phyloP scores from a whole-genome alignment of 768 basidiomycete genomes.

The Suillus cothurnatus region DNA sequence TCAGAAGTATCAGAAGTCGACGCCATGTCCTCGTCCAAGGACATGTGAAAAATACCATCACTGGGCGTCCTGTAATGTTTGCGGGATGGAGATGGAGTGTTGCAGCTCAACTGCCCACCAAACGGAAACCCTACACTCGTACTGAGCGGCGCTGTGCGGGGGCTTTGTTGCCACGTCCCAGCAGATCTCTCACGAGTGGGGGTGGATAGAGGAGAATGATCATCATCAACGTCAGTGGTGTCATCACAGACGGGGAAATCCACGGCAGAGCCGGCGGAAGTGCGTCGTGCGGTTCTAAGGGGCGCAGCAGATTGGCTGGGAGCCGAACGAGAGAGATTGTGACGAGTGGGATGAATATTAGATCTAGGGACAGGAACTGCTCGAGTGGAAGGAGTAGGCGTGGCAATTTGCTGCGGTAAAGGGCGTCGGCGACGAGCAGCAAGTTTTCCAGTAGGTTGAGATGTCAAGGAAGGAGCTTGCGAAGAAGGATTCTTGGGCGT shows the following conservation, averaged over 20 bases:
- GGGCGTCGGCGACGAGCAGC: conserved; percentile 59
- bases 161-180: conserved; percentile 40
- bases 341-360: conserved; percentile 16
- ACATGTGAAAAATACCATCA: conserved; percentile 76
- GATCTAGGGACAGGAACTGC: conserved; percentile 53
- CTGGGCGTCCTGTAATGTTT: conserved; percentile 64
- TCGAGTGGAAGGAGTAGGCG: conserved; percentile 42
- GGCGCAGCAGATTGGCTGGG: conserved; percentile 45
- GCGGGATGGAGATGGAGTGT: conserved; percentile 43
- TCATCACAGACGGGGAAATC: conserved; percentile 78
- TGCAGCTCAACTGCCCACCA: conserved; percentile 21
- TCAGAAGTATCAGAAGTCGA: conserved; percentile 44
- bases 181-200: conserved; percentile 48
- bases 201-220: conserved; percentile 51
- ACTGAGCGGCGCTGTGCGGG: conserved; percentile 54
- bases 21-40: conserved; percentile 64
- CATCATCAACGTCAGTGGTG: conserved; percentile 51
- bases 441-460: conserved; percentile 56
- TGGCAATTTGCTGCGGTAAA: conserved; percentile 29
- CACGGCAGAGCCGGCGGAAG: conserved; percentile 29
- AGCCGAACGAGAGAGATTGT: conserved; percentile 51
- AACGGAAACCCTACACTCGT: conserved; percentile 44
- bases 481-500: conserved; percentile 16
- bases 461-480: conserved; percentile 43
- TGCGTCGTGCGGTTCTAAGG: conserved; percentile 34